phyloP scores from a whole-genome alignment of 2,329 filamentous ascomycete genomes.

The Penicillium sp. region DNA sequence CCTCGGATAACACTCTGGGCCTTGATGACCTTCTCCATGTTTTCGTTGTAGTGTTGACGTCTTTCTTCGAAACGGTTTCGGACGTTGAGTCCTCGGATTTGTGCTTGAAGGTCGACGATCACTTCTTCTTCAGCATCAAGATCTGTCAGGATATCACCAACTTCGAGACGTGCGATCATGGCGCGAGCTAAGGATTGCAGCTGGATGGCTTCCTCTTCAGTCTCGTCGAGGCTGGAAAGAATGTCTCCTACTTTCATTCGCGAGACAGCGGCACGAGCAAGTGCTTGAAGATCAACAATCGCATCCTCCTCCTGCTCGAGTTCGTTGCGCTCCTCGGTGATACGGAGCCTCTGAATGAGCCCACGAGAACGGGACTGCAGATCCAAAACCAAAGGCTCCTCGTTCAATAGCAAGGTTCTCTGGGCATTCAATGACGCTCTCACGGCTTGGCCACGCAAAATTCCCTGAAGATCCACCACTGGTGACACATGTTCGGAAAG shows the following conservation, averaged over 20 bases:
- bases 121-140: slow-evolving; percentile 81
- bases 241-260: slow-evolving; percentile 50
- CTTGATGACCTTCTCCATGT: slow-evolving; percentile 99
- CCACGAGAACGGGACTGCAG: slow-evolving; percentile 56
- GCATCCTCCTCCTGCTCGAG: slow-evolving; percentile 33
- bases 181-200: slow-evolving; percentile 78
- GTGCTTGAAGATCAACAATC: slow-evolving; percentile 42
- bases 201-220: slow-evolving; percentile 65
- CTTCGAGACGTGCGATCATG: slow-evolving; percentile 72
- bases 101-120: slow-evolving; percentile 73
- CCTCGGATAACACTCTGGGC: slow-evolving; percentile 95
- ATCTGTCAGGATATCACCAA: slow-evolving; percentile 73
- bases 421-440: slow-evolving; percentile 35
- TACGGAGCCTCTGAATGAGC: slow-evolving; percentile 35
- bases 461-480: slow-evolving; percentile 36
- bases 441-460: slow-evolving; percentile 32
- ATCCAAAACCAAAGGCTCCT: slow-evolving; percentile 46
- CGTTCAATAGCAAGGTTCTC: slow-evolving; percentile 43
- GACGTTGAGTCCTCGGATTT: slow-evolving; percentile 71
- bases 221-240: slow-evolving; percentile 68
- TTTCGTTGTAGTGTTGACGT: slow-evolving; percentile 84
- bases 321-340: slow-evolving; percentile 31
- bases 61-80: slow-evolving; percentile 79
- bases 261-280: slow-evolving; percentile 43
- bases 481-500: slow-evolving; percentile 31